phyloP scores from a whole-genome alignment of 2,329 filamentous ascomycete genomes.

The Trichoderma atrobrunneum region DNA sequence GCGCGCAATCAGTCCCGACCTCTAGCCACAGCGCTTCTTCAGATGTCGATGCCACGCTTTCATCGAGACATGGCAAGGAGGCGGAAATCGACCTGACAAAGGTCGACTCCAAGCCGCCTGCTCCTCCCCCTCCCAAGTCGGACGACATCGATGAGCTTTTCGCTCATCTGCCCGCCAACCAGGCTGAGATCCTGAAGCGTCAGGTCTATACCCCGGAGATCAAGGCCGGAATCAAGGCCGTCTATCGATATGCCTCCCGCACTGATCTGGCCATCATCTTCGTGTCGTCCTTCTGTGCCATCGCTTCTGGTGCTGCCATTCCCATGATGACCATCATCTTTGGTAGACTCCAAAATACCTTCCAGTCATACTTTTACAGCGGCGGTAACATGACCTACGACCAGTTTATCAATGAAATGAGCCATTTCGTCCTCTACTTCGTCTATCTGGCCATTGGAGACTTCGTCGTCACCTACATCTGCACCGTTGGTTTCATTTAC shows the following conservation, averaged over 20 bases:
- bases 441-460: constrained; percentile 80
- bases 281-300: constrained; percentile 61
- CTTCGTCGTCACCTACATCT: constrained; percentile 74
- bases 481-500: constrained; percentile 88
- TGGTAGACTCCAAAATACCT: constrained; percentile 69
- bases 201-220: constrained; percentile 66
- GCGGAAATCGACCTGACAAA: constrained; percentile 6
- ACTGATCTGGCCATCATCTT: constrained; percentile 63
- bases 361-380: constrained; percentile 50
- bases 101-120: constrained; percentile 15
- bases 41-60: constrained; percentile 8
- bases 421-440: constrained; percentile 72
- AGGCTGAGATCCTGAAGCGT: constrained; percentile 63
- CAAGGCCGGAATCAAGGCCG: constrained; percentile 59
- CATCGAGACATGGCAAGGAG: background rate
- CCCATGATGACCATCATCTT: constrained; percentile 83
- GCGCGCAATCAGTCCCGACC: background rate
- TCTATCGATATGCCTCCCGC: constrained; percentile 69
- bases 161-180: constrained; percentile 60
- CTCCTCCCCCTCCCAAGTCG: constrained; percentile 21
- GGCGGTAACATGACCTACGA: constrained; percentile 43
- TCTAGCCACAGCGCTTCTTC: constrained; percentile 17
- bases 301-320: constrained; percentile 70
- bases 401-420: constrained; percentile 60
- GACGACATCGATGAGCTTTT: constrained; percentile 52